These are phyloP conservation scores for Phytopythium delawarense DNA, from an alignment of 352 stramenopile genomes.

Conservation along the genomic window DNA sequence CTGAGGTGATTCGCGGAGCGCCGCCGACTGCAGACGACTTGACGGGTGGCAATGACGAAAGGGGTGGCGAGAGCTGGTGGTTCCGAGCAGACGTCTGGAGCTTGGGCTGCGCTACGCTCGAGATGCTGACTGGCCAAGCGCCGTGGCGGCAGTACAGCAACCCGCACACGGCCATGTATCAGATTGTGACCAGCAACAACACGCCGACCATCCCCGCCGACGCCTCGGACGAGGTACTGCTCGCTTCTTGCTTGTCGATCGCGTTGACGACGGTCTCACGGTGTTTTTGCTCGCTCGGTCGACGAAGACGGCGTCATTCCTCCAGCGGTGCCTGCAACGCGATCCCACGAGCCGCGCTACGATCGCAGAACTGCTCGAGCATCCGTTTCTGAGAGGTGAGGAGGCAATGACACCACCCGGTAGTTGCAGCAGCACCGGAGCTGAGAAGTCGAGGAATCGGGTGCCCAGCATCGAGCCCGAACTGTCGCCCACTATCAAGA, in stretches of 20 bases:
- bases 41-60: background rate
- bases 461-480: constrained; percentile 11
- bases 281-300: background rate
- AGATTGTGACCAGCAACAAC: constrained; percentile 75
- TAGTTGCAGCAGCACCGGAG: background rate
- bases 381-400: constrained; percentile 77
- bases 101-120: constrained; percentile 88
- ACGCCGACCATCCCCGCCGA: constrained; percentile 56
- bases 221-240: constrained; percentile 44
- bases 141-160: constrained; percentile 89
- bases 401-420: constrained; percentile 2
- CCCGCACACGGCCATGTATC: constrained; percentile 89
- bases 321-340: constrained; percentile 59
- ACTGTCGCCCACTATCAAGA: constrained; percentile 2
- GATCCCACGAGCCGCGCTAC: constrained; percentile 74
- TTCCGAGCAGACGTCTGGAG: constrained; percentile 92
- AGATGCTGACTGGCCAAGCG: constrained; percentile 91
- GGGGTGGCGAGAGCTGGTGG: constrained; percentile 45
- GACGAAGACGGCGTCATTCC: constrained; percentile 46
- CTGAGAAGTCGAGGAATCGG: background rate
- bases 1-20: constrained; percentile 81
- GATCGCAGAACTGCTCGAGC: constrained; percentile 84
- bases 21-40: constrained; percentile 14
- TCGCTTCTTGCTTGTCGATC: background rate
- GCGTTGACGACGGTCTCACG: background rate